Conservation (phyloP, 768 basidiomycete species). For the Leccinum boreale region DNA sequence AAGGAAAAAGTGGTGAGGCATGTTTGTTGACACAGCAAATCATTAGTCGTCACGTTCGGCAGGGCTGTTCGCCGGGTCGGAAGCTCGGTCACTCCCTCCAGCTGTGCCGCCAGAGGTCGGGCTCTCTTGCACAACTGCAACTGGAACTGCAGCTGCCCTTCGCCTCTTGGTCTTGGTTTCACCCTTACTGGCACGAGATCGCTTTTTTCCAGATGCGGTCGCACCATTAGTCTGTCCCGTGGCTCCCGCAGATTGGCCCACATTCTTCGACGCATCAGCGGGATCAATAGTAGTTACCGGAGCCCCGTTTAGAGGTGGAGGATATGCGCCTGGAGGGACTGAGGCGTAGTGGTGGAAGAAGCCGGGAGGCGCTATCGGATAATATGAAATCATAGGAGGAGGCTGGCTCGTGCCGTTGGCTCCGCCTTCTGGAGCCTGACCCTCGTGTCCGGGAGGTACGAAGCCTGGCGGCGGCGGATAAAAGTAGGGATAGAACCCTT, state of each 20-base stretch:
- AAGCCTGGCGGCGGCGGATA: constrained; percentile 43
- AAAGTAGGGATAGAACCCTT: constrained; percentile 43
- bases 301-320: constrained; percentile 29
- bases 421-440: constrained; percentile 31
- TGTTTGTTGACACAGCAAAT: constrained; percentile 1
- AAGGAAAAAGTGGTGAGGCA: neutral
- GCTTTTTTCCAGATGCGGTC: constrained; percentile 26
- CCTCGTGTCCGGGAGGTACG: constrained; percentile 37
- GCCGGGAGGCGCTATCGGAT: constrained; percentile 36
- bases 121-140: constrained; percentile 9
- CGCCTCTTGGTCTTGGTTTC: constrained; percentile 32
- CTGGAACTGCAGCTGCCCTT: constrained; percentile 16
- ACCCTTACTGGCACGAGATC: constrained; percentile 29
- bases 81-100: constrained; percentile 26
- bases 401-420: constrained; percentile 29
- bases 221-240: constrained; percentile 19
- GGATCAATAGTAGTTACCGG: constrained; percentile 26
- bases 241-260: constrained; percentile 14
- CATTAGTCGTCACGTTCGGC: constrained; percentile 24
- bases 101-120: constrained; percentile 23
- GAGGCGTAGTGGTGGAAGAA: constrained; percentile 38
- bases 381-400: constrained; percentile 34
- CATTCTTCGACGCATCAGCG: constrained; percentile 24
- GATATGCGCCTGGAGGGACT: constrained; percentile 29
- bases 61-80: constrained; percentile 26